phyloP scores from a whole-genome alignment of 441 rosid genomes.

The Brassica hybrid region DNA sequence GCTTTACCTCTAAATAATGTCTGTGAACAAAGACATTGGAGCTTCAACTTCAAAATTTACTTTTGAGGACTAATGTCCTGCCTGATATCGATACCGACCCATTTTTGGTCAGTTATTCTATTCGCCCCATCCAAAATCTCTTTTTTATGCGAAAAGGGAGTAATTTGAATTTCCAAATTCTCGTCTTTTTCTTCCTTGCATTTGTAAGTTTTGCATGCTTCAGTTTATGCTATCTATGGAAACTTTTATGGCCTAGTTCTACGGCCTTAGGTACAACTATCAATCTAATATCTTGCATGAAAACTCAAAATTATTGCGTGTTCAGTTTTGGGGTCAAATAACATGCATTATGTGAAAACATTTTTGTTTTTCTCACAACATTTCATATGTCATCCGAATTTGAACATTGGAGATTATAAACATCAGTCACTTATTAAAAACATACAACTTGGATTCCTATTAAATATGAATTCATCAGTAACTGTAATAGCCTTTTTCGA shows the following conservation, averaged over 20 bases:
- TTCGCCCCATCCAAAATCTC: neutral
- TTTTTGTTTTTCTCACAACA: conserved; percentile 34
- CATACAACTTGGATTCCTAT: neutral
- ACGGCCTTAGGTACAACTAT: neutral
- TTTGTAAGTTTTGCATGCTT: neutral
- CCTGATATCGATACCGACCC: neutral
- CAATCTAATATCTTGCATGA: neutral
- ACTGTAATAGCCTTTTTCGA: neutral
- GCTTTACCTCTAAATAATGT: conserved; percentile 84
- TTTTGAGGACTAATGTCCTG: neutral
- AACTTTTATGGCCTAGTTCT: conserved; percentile 20
- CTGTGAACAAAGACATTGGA: conserved; percentile 39
- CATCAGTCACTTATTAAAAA: neutral
- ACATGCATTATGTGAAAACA: neutral
- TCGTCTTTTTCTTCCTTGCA: neutral
- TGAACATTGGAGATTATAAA: neutral
- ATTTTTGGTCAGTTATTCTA: neutral
- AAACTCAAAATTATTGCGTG: neutral
- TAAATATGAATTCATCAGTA: neutral
- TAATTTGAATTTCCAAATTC: neutral
- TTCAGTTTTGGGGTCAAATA: neutral
- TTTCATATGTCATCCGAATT: neutral
- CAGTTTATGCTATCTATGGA: neutral
- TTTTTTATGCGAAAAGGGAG: too few species aligned
- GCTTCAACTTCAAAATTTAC: conserved; percentile 15